Percentiles rank a stretch among this genome's conserved stretches.
Evolutionary conservation across 1,139 yeast genomes (phyloP).

Genomic region (Sugiyamaella paludigena): DNA sequence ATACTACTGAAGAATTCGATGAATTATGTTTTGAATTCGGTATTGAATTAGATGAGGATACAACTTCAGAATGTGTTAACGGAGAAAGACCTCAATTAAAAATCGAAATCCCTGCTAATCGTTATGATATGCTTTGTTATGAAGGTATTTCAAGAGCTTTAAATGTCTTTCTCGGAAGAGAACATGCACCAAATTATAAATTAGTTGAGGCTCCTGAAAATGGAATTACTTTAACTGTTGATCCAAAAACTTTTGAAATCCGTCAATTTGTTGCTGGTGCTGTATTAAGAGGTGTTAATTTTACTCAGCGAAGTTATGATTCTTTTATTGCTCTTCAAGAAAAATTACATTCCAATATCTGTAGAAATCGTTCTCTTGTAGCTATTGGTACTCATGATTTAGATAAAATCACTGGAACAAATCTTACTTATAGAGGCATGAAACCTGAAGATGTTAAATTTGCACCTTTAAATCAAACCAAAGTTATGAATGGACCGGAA

Average conservation of each 20-base stretch:
- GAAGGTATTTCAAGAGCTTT: slow-evolving; percentile 97
- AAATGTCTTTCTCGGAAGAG: slow-evolving; percentile 79
- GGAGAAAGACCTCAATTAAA: slow-evolving; percentile 94
- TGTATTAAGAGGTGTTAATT: slow-evolving; percentile 74
- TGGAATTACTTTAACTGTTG: slow-evolving; percentile 58
- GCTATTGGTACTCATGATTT: slow-evolving; percentile 98
- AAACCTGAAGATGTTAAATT: slow-evolving; percentile 69
- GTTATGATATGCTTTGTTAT: slow-evolving; percentile 96
- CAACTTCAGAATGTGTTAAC: slow-evolving; percentile 42
- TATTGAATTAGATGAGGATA: slow-evolving; percentile 94
- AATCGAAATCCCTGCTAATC: slow-evolving; percentile 95
- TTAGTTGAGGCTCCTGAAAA: slow-evolving; percentile 57
- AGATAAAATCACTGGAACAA: slow-evolving; percentile 78
- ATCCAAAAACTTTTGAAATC: slow-evolving; percentile 64
- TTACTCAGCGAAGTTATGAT: slow-evolving; percentile 82
- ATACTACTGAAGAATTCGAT: slow-evolving; percentile 91
- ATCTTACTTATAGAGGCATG: slow-evolving; percentile 78
- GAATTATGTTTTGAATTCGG: slow-evolving; percentile 98
- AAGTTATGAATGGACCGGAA: slow-evolving; percentile 66
- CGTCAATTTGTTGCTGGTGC: slow-evolving; percentile 97
- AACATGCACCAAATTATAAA: slow-evolving; percentile 62
- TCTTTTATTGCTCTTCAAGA: slow-evolving; percentile 96
- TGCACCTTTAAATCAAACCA: slow-evolving; percentile 80
- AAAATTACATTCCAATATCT: slow-evolving; percentile 88
- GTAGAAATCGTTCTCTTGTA: slow-evolving; percentile 95